These are phyloP conservation scores for Brassica hybrid DNA, from an alignment of 441 rosid species.

Conservation along the genomic window DNA sequence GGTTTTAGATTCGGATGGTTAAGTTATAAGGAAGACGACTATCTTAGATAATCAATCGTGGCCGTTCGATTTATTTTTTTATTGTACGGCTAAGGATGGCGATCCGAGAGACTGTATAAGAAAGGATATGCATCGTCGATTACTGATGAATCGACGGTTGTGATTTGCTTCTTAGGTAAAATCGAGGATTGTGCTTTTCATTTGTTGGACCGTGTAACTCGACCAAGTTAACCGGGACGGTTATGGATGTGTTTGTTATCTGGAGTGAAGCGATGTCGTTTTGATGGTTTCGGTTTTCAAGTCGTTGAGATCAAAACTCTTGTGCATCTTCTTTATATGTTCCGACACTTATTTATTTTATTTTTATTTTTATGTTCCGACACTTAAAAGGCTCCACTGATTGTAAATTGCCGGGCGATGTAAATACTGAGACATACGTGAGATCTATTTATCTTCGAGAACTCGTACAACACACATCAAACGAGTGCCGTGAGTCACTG, in stretches of 20 bases:
- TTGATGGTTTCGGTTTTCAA: not conserved
- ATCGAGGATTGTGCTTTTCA: conserved; percentile 1
- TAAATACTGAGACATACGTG: too few relatives aligned
- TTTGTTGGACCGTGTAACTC: not conserved
- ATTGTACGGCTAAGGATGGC: conserved; percentile 3
- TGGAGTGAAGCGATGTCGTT: not conserved
- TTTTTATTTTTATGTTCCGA: not conserved
- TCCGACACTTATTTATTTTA: too few relatives aligned
- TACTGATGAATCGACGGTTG: not conserved
- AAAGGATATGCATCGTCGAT: not conserved
- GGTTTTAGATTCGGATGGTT: not conserved
- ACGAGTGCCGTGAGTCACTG: too few relatives aligned
- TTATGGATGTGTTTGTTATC: not conserved
- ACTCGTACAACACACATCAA: too few relatives aligned
- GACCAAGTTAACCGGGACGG: conserved; percentile 14
- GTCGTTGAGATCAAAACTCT: not conserved
- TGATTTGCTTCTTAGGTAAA: not conserved
- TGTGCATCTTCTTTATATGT: not conserved
- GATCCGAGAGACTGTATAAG: conserved; percentile 9
- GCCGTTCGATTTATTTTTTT: not conserved
- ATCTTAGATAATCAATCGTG: not conserved
- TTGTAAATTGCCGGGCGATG: too few relatives aligned
- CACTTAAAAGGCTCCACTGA: not conserved
- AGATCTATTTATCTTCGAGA: too few relatives aligned
- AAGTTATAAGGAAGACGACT: conserved; percentile 19